A percentile compares a stretch with the other conserved stretches of the same genome.
phyloP scores from a whole-genome alignment of 495 filamentous ascomycete genomes.

The Cercophora scortea region DNA sequence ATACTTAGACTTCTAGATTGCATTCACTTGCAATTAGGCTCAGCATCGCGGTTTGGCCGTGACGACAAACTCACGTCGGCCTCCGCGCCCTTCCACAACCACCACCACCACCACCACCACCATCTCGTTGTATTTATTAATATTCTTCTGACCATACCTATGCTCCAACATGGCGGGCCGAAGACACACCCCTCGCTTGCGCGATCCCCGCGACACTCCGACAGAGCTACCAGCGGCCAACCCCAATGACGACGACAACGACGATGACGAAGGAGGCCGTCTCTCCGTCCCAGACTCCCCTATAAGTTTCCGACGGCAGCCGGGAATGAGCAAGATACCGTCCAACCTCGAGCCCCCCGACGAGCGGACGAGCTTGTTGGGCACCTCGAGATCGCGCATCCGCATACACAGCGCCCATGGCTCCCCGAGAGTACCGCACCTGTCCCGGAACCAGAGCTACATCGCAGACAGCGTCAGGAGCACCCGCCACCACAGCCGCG shows the following conservation, averaged over 20 bases:
- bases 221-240: neutral
- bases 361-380: conserved; percentile 40
- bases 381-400: conserved; percentile 29
- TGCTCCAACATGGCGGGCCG: conserved; percentile 12
- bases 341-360: conserved; percentile 31
- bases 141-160: neutral
- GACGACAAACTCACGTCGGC: too few relatives aligned
- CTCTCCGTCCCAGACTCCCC: conserved; percentile 25
- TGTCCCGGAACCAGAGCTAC: conserved; percentile 43
- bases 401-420: conserved; percentile 33
- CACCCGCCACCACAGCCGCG: conserved; percentile 56
- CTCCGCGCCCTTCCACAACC: too few relatives aligned
- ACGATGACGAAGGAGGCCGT: conserved; percentile 9
- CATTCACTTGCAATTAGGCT: too few relatives aligned
- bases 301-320: conserved; percentile 16
- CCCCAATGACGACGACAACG: conserved; percentile 7
- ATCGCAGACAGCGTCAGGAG: conserved; percentile 39
- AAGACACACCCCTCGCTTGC: conserved; percentile 15
- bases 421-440: conserved; percentile 26
- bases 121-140: neutral
- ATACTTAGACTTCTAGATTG: too few relatives aligned
- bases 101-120: too few relatives aligned
- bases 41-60: too few relatives aligned
- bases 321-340: conserved; percentile 15
- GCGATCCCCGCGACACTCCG: conserved; percentile 2